Percentiles rank a stretch among this genome's conserved stretches.
Conservation (phyloP, 768 basidiomycete genomes). For the Suillus ampliporus region DNA sequence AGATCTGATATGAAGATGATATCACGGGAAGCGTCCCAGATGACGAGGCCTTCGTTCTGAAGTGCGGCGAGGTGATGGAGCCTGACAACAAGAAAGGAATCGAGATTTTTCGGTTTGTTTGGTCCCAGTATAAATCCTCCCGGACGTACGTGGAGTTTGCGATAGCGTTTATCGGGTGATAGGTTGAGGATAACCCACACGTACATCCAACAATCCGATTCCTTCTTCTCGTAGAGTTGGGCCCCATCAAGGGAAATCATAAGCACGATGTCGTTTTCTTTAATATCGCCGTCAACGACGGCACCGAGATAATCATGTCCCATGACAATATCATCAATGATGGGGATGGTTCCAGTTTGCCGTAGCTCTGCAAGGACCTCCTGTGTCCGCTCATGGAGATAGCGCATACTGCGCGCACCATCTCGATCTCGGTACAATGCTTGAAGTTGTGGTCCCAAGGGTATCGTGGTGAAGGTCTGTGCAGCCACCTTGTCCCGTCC, state of each 20-base stretch:
- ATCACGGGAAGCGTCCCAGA: conserved; percentile 36
- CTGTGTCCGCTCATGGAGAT: conserved; percentile 22
- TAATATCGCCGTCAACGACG: conserved; percentile 20
- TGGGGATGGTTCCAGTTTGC: conserved; percentile 13
- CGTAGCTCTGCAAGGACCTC: conserved; percentile 28
- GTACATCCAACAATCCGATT: conserved; percentile 49
- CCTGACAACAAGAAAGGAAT: conserved; percentile 40
- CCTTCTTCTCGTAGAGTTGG: conserved; percentile 47
- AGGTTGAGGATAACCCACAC: conserved; percentile 38
- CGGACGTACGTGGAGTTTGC: conserved; percentile 35
- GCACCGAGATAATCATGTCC: conserved; percentile 36
- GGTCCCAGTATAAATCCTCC: conserved; percentile 40
- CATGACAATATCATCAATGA: conserved; percentile 36
- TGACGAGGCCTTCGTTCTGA: conserved; percentile 34
- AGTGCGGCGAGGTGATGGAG: conserved; percentile 40
- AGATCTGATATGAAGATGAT: not conserved
- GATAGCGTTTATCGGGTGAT: conserved; percentile 35
- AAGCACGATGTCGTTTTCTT: conserved; percentile 39
- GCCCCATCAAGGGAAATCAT: conserved; percentile 46
- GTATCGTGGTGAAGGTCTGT: conserved; percentile 37
- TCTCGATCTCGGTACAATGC: conserved; percentile 34
- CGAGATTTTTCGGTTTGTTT: conserved; percentile 35
- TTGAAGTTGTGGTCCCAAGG: conserved; percentile 48
- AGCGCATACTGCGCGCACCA: conserved; percentile 31
- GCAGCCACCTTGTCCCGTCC: conserved; percentile 12